These are phyloP conservation scores for Cucumis melo DNA, from an alignment of 306 rosid species.

Conservation along the genomic window DNA sequence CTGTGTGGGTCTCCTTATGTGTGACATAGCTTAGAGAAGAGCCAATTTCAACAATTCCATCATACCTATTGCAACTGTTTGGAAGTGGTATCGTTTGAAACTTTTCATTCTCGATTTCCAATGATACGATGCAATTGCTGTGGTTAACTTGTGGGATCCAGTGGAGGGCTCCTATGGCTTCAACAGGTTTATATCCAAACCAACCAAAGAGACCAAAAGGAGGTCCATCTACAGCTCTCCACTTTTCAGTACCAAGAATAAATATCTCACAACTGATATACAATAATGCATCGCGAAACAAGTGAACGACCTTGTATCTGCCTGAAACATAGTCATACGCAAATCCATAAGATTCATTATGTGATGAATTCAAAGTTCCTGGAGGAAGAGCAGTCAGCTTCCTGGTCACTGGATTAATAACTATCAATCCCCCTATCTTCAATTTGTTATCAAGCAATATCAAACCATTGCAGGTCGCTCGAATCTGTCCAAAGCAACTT, in stretches of 20 bases:
- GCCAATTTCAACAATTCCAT: conserved; percentile 25
- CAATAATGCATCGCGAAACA: conserved; percentile 24
- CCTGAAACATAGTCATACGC: conserved; percentile 10
- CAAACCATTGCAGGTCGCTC: conserved; percentile 38
- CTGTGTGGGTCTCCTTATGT: conserved; percentile 24
- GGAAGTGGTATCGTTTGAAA: conserved; percentile 28
- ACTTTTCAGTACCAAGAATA: conserved; percentile 9
- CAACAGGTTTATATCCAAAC: conserved; percentile 27
- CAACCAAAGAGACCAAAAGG: conserved; percentile 21
- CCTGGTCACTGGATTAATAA: conserved; percentile 43
- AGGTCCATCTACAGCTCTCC: conserved; percentile 39
- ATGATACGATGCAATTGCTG: conserved; percentile 20
- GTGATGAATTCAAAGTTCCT: conserved; percentile 22
- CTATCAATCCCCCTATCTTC: conserved; percentile 26
- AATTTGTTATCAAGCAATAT: conserved; percentile 27
- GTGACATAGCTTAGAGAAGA: conserved; percentile 20
- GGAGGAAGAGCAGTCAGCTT: conserved; percentile 25
- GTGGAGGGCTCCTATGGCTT: conserved; percentile 34
- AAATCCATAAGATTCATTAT: conserved; percentile 31
- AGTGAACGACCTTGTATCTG: conserved; percentile 35
- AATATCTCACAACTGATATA: conserved; percentile 28
- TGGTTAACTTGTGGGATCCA: conserved; percentile 29
- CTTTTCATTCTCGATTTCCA: conserved; percentile 25
- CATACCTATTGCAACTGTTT: conserved; percentile 10
- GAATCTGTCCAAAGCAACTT: conserved; percentile 21